Evolutionary conservation across 306 rosid species (phyloP).

Genomic region (Prosopis cineraria): DNA sequence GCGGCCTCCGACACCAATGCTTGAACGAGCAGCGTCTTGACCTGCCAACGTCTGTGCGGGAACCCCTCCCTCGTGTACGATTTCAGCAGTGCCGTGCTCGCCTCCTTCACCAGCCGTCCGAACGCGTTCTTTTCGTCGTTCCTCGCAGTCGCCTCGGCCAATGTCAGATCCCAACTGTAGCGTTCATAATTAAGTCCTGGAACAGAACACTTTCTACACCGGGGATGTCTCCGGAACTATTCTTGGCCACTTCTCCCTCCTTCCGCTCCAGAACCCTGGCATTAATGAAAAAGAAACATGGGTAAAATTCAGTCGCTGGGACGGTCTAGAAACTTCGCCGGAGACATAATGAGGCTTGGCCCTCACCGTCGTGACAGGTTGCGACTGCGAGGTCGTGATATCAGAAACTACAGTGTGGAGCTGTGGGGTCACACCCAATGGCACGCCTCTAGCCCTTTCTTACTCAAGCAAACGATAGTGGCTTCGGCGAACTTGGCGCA

Average conservation of each 20-base stretch:
- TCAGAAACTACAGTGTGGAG: no score
- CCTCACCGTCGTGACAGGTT: no score
- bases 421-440: no score
- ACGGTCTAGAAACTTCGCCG: no score
- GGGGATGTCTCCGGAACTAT: slow-evolving; percentile 86
- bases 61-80: slow-evolving; percentile 69
- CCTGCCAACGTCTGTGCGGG: slow-evolving; percentile 79
- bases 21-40: slow-evolving; percentile 77
- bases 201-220: slow-evolving; percentile 79
- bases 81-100: slow-evolving; percentile 70
- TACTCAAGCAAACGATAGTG: no score
- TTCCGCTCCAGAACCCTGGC: slow-evolving; percentile 77
- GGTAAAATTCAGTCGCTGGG: no score
- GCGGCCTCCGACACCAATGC: slow-evolving; percentile 62
- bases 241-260: slow-evolving; percentile 80
- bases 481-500: no score
- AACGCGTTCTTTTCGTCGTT: slow-evolving; percentile 55
- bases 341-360: no score
- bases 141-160: slow-evolving; percentile 68
- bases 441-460: no score
- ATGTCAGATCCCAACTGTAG: slow-evolving; percentile 75
- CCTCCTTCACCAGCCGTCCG: slow-evolving; percentile 71
- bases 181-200: slow-evolving; percentile 66
- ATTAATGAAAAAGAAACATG: no score
- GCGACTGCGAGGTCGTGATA: no score